Evolutionary conservation across 768 basidiomycete species (phyloP).

Genomic region (Cyclocybe aegerita): DNA sequence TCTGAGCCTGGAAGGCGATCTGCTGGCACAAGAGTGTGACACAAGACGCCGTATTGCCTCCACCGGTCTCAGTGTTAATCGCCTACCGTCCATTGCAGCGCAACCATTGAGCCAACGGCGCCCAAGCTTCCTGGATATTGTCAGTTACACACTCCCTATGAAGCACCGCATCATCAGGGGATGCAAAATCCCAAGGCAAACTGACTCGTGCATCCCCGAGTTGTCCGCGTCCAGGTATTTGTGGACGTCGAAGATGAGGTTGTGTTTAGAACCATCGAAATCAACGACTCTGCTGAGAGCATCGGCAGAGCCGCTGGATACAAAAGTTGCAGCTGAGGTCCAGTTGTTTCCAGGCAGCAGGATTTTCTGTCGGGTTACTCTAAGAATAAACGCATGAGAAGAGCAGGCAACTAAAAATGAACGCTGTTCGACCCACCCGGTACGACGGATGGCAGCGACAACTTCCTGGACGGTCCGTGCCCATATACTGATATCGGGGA

Average conservation of each 20-base stretch:
- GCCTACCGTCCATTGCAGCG: conserved; percentile 50
- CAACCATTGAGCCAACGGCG: conserved; percentile 48
- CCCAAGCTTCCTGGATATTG: conserved; percentile 48
- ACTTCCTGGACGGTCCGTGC: conserved; percentile 55
- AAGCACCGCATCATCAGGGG: background rate
- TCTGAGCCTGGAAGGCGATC: conserved; percentile 42
- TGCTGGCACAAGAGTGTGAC: conserved; percentile 43
- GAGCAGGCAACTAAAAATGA: background rate
- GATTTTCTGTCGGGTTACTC: conserved; percentile 54
- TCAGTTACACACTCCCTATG: conserved; percentile 48
- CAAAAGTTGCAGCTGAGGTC: conserved; percentile 50
- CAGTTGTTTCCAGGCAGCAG: conserved; percentile 61
- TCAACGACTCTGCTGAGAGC: conserved; percentile 45
- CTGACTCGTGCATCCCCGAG: conserved; percentile 27
- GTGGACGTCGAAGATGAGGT: conserved; percentile 62
- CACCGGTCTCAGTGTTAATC: conserved; percentile 62
- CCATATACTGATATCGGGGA: conserved; percentile 48
- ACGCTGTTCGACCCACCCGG: conserved; percentile 31
- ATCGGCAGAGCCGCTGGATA: conserved; percentile 49
- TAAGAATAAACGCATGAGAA: conserved; percentile 7
- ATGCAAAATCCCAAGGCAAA: background rate
- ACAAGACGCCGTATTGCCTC: conserved; percentile 51
- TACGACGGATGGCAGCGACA: conserved; percentile 59
- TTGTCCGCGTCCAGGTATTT: conserved; percentile 60
- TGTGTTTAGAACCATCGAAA: conserved; percentile 41